These are phyloP conservation scores for Parathielavia appendiculata DNA, from an alignment of 495 filamentous ascomycete genomes.

Conservation along the genomic window DNA sequence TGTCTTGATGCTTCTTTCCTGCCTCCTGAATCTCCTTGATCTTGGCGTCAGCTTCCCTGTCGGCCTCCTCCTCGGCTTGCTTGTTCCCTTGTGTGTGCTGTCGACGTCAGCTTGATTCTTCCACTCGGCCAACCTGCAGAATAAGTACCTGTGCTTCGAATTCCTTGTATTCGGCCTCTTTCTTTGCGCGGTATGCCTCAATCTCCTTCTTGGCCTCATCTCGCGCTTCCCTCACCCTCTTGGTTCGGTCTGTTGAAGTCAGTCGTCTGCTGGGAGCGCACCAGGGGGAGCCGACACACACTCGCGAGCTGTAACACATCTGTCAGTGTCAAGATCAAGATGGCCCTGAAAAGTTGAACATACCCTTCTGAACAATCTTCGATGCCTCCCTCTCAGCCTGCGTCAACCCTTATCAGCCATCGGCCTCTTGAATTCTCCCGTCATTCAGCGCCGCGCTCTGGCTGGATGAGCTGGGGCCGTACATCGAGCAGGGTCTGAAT, in stretches of 20 bases:
- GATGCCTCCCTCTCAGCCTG: slow-evolving; percentile 98
- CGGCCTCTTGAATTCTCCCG: no score
- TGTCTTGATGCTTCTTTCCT: slow-evolving; percentile 68
- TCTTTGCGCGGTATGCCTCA: slow-evolving; percentile 83
- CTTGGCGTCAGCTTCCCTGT: slow-evolving; percentile 73
- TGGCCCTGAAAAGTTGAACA: slow-evolving; percentile 7
- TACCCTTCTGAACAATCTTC: slow-evolving; percentile 97
- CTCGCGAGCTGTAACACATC: slow-evolving; percentile 32
- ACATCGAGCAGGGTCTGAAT: slow-evolving; percentile 99
- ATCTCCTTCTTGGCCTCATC: slow-evolving; percentile 97
- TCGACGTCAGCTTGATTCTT: not conserved
- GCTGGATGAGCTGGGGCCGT: slow-evolving; percentile 35
- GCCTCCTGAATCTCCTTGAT: slow-evolving; percentile 75
- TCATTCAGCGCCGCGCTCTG: not conserved
- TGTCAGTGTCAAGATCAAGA: slow-evolving; percentile 13
- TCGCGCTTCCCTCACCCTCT: slow-evolving; percentile 92
- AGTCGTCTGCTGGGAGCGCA: not conserved
- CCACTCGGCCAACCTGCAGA: not conserved
- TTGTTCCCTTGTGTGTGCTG: slow-evolving; percentile 86
- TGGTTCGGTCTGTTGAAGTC: slow-evolving; percentile 72
- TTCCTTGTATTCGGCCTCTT: slow-evolving; percentile 92
- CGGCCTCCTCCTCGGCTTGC: slow-evolving; percentile 78
- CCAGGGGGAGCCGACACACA: slow-evolving; percentile 29
- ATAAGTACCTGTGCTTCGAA: slow-evolving; percentile 78
- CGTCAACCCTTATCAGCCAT: slow-evolving; percentile 7